Conservation (phyloP, 2,329 filamentous ascomycete species). For the Phoma sp. region DNA sequence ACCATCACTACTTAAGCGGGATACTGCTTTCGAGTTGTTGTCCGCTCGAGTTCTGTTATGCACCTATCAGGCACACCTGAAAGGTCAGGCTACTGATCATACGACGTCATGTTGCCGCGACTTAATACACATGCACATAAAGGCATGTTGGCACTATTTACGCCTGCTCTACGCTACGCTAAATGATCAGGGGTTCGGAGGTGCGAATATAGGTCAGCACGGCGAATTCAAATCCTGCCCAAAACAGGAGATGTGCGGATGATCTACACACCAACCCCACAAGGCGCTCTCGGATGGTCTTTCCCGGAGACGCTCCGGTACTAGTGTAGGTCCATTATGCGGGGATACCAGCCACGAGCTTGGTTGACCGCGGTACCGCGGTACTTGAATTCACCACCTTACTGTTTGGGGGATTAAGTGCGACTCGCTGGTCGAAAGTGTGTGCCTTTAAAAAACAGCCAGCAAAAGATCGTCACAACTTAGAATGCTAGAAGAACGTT, state of each 20-base stretch:
- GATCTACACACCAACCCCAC: constrained; percentile 7
- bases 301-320: constrained; percentile 5
- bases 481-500: not conserved
- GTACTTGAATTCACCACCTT: constrained; percentile 1
- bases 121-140: not conserved
- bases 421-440: not conserved
- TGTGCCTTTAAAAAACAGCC: not conserved
- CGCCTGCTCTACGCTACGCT: not conserved
- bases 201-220: not conserved
- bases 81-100: not conserved
- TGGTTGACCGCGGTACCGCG: constrained; percentile 11
- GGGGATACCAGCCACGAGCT: constrained; percentile 3
- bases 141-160: not conserved
- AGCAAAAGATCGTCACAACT: constrained; percentile 4
- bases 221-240: not conserved
- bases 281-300: not conserved
- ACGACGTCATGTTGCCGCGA: not conserved
- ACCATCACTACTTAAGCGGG: not conserved
- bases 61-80: not conserved
- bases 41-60: not conserved
- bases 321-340: constrained; percentile 6
- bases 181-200: not conserved
- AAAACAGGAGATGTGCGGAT: constrained; percentile 6
- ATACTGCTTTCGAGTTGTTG: not conserved
- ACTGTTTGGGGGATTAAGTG: constrained; percentile 9